Base-by-base conservation (phyloP, 805 yeast genomes). In the Kodamaea sagamina region DNA sequence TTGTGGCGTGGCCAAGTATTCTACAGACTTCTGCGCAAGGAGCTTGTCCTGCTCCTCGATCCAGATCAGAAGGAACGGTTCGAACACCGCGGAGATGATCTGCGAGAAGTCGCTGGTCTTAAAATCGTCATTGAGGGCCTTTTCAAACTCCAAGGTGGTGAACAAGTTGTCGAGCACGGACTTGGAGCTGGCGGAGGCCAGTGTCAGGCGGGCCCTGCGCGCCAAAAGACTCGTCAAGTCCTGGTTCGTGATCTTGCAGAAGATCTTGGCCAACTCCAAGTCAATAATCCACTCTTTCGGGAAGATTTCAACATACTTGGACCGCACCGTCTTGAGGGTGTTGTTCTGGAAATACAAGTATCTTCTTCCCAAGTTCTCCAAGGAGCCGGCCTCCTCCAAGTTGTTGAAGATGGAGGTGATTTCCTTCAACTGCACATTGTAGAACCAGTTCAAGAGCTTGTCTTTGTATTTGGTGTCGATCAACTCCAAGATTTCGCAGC, bases 301-400 rank as follows among this genome's bases (percentile, higher is more conserved):
- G 63, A 93, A 93, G 25, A 74, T 69, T 6, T 62, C 52, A 1
- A 71, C 57, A 51, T 76, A 79, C 24, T 72, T 73, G 1, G 78
- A 60, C 46, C 80, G 82, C 51, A 82, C 79, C 16, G 74, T 72
- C 41, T 74, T 75, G 46, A 92, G 65, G 1, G 87, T 75, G 51
- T 86, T 82, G 51, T 84, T 82, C 17, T 49, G 42, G 63, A 88
- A 86, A 60, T 85, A 92, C 24, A 89, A 77, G 60, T 81, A 93
- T 38, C 99, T 71, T 51, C 97, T 71, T 22, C 80, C 75, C 40
- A 93, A 65, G 62, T 93, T 93, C 46, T 93, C 99, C 47, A 93
- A 67, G 4, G 95, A 84, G 1, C 97, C 97, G 0, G 99, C 99
- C 63, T 93, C 99, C 53, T 89, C 97, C 10, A 81, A 74, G 7